Evolutionary conservation across 2,329 filamentous ascomycete genomes (phyloP), one percentile per base, ranked within the genome.

Genomic region (Hymenoscyphus repandus): DNA sequence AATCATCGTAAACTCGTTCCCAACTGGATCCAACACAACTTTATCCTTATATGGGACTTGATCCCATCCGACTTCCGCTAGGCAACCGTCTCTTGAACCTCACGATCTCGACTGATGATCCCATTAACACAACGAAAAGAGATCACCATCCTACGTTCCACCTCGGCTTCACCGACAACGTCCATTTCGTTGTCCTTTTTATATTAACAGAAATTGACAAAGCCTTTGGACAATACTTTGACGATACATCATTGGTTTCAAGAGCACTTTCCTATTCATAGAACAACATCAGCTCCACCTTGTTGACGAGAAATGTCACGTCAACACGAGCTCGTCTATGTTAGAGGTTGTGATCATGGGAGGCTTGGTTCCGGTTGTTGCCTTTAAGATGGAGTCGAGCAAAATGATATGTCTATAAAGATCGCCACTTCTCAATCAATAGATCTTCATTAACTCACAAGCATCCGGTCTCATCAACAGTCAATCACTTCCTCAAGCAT

Each of bases 341-440:
- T 30, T 43, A 52, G 39, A 52, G 52, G 39, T 34, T 12, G 33
- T 31, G n/a, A 45, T 33, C 39, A 33, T 30, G 37, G 7, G 44
- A 27, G 36, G 43, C 18, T 39, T 36, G 27, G 32, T 31, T 46
- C 47, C 38, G 20, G 20, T 31, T 37, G 31, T 40, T 49, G 30
- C 39, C 44, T 45, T 45, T 22, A 44, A 37, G 17, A 15, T 22
- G 18, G 36, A 33, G 15, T 32, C 9, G 6, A 6, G 13, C 31
- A 22, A 17, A 18, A 12, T 40, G 27, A 51, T 48, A 20, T 53
- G 43, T 55, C 52, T 55, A 56, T 53, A 56, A 50, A 33, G n/a
- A 30, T 38, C 42, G 15, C 30, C 42, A 39, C 42, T 20, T 45
- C n/a, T 13, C 39, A 27, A 47, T 27, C 18, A 45, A 37, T 36